Percentiles rank a stretch among this genome's conserved stretches.
Evolutionary conservation across 805 yeast genomes (phyloP).

Genomic region (Hermanozyma aechmeae): DNA sequence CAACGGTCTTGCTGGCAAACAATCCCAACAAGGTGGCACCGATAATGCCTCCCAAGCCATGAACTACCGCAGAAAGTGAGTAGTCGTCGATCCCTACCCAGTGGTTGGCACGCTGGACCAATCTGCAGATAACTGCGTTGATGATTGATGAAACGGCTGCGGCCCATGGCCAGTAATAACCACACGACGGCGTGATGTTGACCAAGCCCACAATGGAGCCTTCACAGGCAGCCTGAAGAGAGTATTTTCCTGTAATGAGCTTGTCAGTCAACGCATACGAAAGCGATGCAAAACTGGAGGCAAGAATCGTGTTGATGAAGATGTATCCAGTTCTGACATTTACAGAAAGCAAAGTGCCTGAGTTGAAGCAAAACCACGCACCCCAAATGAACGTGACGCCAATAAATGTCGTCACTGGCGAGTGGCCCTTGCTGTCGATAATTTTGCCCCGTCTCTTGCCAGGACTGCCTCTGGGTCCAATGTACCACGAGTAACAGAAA

Average conservation of each 20-base stretch:
- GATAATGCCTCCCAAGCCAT: slow-evolving; percentile 40
- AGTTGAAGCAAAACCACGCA: slow-evolving; percentile 42
- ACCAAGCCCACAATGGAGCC: slow-evolving; percentile 39
- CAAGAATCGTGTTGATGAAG: slow-evolving; percentile 40
- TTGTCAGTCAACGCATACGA: slow-evolving; percentile 37
- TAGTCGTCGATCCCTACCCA: slow-evolving; percentile 38
- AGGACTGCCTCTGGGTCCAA: slow-evolving; percentile 29
- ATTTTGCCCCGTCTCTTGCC: slow-evolving; percentile 16
- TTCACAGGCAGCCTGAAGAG: slow-evolving; percentile 34
- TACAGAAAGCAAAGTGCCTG: slow-evolving; percentile 34
- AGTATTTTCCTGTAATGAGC: slow-evolving; percentile 29
- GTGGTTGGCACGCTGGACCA: slow-evolving; percentile 23
- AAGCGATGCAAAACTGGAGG: slow-evolving; percentile 39
- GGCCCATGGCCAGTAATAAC: slow-evolving; percentile 37
- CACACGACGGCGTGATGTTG: slow-evolving; percentile 39
- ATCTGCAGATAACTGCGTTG: slow-evolving; percentile 29
- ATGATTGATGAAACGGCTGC: slow-evolving; percentile 34
- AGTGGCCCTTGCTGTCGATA: slow-evolving; percentile 20
- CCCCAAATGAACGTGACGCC: slow-evolving; percentile 40
- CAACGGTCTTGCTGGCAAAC: slow-evolving; percentile 35
- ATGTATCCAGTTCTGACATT: slow-evolving; percentile 36
- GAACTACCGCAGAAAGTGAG: slow-evolving; percentile 35
- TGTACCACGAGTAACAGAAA: slow-evolving; percentile 29
- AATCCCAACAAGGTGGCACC: slow-evolving; percentile 36
- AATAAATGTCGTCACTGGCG: slow-evolving; percentile 26